These are phyloP conservation scores for Lathyrus sativus DNA, from an alignment of 306 rosid genomes.

Conservation along the genomic window DNA sequence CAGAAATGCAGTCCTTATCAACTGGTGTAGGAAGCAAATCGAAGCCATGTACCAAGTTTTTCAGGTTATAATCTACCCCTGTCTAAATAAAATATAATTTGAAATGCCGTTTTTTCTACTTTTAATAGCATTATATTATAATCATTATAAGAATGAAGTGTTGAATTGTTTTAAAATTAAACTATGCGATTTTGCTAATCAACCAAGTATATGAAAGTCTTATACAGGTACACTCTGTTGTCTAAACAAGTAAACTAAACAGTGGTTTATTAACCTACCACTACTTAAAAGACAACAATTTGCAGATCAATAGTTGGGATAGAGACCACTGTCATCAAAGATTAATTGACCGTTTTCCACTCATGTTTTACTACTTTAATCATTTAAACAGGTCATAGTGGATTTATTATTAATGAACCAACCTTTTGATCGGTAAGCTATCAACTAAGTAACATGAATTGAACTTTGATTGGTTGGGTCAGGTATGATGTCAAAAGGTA, in stretches of 20 bases:
- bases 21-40: slow-evolving; percentile 99
- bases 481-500: slow-evolving; percentile 38
- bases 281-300: slow-evolving; percentile 40
- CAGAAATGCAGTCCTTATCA: slow-evolving; percentile 90
- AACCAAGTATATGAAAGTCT: slow-evolving; percentile 50
- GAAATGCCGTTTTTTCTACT: slow-evolving; percentile 41
- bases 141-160: slow-evolving; percentile 42
- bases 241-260: slow-evolving; percentile 50
- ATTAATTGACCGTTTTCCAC: slow-evolving; percentile 34
- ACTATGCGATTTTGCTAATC: slow-evolving; percentile 47
- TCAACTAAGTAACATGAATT: slow-evolving; percentile 32
- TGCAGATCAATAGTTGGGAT: slow-evolving; percentile 20
- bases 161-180: slow-evolving; percentile 41
- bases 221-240: slow-evolving; percentile 59
- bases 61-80: slow-evolving; percentile 95
- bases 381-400: slow-evolving; percentile 20
- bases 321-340: slow-evolving; percentile 32
- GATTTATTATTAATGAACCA: slow-evolving; percentile 37
- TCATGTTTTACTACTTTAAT: slow-evolving; percentile 15
- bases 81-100: slow-evolving; percentile 50
- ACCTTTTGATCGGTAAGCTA: slow-evolving; percentile 41
- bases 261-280: slow-evolving; percentile 40
- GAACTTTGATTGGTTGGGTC: slow-evolving; percentile 29
- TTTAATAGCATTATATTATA: slow-evolving; percentile 36
- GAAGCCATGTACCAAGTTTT: slow-evolving; percentile 99